Conservation (phyloP, 345 rosid species). For the Anastatica hierochuntica region DNA sequence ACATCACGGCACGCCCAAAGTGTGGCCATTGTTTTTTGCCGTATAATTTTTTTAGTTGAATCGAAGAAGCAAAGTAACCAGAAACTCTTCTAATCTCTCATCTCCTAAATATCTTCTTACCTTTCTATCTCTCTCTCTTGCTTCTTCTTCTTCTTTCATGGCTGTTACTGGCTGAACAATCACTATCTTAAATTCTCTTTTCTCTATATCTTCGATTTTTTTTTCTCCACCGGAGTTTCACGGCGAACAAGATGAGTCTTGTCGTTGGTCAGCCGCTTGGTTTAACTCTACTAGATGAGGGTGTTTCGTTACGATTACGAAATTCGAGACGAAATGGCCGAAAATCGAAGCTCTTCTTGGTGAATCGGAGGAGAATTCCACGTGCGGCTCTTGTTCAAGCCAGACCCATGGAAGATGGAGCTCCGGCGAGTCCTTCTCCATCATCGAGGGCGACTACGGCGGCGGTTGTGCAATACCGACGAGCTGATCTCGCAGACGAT, state of each 20-base stretch:
- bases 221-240: too few species aligned
- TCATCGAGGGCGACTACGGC: conserved; percentile 1
- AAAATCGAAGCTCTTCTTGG: not conserved
- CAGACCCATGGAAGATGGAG: conserved; percentile 25
- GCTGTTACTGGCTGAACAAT: conserved; percentile 7
- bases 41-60: not conserved
- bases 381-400: conserved; percentile 41
- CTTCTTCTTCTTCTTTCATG: conserved; percentile 6
- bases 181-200: not conserved
- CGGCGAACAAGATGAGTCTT: conserved; percentile 14
- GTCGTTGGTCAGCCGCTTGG: conserved; percentile 21
- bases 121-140: not conserved
- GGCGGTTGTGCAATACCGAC: conserved; percentile 18
- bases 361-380: conserved; percentile 5
- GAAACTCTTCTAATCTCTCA: conserved; percentile 4
- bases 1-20: conserved; percentile 27
- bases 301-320: too few species aligned
- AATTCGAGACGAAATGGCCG: conserved; percentile 2
- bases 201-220: too few species aligned
- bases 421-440: conserved; percentile 14
- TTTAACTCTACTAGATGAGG: conserved; percentile 2
- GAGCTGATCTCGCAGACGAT: conserved; percentile 50
- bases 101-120: not conserved
- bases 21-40: conserved; percentile 19
- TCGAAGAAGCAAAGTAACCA: not conserved